phyloP scores from a whole-genome alignment of 441 rosid genomes.

The Codiaeum variegatum region DNA sequence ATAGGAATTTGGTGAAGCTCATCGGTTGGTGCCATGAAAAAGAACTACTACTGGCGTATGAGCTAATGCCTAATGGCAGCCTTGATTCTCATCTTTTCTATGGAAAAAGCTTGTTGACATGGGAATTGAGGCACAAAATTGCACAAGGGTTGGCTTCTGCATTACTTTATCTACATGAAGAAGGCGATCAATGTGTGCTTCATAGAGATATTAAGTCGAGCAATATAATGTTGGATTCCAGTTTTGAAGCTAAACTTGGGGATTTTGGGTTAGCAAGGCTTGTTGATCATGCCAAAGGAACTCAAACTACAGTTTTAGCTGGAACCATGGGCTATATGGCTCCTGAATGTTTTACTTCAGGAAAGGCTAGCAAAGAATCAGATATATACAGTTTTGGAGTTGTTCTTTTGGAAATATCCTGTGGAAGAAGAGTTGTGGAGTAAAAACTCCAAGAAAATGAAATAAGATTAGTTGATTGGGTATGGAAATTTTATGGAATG shows the following conservation, averaged over 20 bases:
- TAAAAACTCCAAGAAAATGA: not conserved
- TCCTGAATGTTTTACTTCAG: slow-evolving; percentile 20
- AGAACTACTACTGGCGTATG: slow-evolving; percentile 19
- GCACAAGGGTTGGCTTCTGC: slow-evolving; percentile 31
- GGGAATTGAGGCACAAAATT: slow-evolving; percentile 31
- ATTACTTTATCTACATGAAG: slow-evolving; percentile 31
- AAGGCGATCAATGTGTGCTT: slow-evolving; percentile 29
- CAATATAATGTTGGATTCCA: slow-evolving; percentile 33
- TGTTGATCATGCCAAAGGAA: slow-evolving; percentile 26
- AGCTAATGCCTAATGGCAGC: slow-evolving; percentile 38
- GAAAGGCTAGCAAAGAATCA: slow-evolving; percentile 39
- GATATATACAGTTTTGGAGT: slow-evolving; percentile 38
- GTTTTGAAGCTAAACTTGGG: slow-evolving; percentile 36
- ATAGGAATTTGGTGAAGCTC: slow-evolving; percentile 36
- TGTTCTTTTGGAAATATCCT: slow-evolving; percentile 32
- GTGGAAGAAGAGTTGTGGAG: slow-evolving; percentile 31
- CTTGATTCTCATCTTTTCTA: slow-evolving; percentile 39
- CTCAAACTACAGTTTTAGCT: slow-evolving; percentile 25
- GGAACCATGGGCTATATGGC: slow-evolving; percentile 33
- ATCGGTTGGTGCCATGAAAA: slow-evolving; percentile 42
- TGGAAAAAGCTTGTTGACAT: slow-evolving; percentile 22
- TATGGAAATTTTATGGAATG: slow-evolving; percentile 38
- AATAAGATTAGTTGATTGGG: slow-evolving; percentile 36
- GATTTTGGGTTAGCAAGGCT: slow-evolving; percentile 42
- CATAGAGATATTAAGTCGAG: slow-evolving; percentile 39